These are phyloP conservation scores for Phytophthora kernoviae DNA, from an alignment of 352 stramenopile genomes.

Conservation along the genomic window DNA sequence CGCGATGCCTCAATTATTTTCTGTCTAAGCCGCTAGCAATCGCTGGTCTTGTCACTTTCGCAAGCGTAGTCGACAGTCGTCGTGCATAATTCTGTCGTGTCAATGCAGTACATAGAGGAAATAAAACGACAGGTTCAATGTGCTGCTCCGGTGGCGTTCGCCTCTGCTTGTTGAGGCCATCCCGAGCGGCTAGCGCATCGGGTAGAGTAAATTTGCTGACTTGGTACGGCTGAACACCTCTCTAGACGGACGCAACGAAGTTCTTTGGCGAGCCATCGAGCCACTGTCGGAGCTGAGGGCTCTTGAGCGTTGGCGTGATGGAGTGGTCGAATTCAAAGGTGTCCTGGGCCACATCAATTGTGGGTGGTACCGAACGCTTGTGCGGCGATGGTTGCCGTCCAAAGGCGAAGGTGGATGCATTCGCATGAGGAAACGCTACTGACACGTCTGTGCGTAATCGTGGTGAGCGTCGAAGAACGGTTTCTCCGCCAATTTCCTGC, in stretches of 20 bases:
- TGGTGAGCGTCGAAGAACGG: constrained; percentile 73
- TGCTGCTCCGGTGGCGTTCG: constrained; percentile 11
- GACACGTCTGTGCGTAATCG: constrained; percentile 83
- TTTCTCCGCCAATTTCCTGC: constrained; percentile 75
- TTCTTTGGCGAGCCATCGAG: constrained; percentile 82
- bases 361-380: constrained; percentile 75
- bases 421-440: constrained; percentile 76
- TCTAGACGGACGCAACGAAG: constrained; percentile 82
- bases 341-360: constrained; percentile 84
- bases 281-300: constrained; percentile 82
- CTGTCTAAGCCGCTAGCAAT: constrained; percentile 18
- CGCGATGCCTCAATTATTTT: constrained; percentile 19
- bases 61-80: background rate
- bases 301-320: constrained; percentile 88
- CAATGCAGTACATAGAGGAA: constrained; percentile 31
- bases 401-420: constrained; percentile 50
- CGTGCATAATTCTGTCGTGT: constrained; percentile 12
- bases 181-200: constrained; percentile 3
- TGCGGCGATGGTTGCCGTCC: constrained; percentile 59
- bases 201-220: constrained; percentile 26
- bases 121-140: constrained; percentile 18
- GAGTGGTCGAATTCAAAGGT: constrained; percentile 88
- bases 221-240: constrained; percentile 1
- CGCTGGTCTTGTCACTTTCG: background rate
- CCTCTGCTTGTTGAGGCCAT: constrained; percentile 7